phyloP scores from a whole-genome alignment of 2,329 filamentous ascomycete genomes.

The Aureobasidium subglaciale region DNA sequence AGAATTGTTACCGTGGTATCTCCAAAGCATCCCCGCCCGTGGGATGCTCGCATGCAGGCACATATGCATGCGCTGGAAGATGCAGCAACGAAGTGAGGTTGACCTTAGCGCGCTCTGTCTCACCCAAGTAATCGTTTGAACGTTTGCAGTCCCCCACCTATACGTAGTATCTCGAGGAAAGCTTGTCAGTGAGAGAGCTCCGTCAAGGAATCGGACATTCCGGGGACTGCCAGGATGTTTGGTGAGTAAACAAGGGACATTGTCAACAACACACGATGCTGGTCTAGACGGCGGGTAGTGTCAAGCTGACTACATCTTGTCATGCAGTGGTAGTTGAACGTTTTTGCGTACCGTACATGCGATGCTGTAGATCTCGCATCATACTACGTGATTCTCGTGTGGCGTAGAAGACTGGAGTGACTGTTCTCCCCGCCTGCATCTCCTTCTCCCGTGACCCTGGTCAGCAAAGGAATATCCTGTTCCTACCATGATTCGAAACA shows the following conservation, averaged over 20 bases:
- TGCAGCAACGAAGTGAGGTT: neutral
- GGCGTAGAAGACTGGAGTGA: neutral
- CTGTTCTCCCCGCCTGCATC: neutral
- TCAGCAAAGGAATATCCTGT: neutral
- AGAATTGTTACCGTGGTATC: slow-evolving; percentile 1
- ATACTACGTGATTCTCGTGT: slow-evolving; percentile 2
- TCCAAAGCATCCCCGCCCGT: slow-evolving; percentile 3
- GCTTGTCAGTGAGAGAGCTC: neutral
- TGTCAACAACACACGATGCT: neutral
- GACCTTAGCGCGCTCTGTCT: neutral
- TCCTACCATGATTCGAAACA: too few relatives aligned
- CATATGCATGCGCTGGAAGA: neutral
- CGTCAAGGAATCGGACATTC: neutral
- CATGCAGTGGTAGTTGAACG: neutral
- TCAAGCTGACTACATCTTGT: slow-evolving; percentile 5
- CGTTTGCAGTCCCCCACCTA: neutral
- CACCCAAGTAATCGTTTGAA: slow-evolving; percentile 3
- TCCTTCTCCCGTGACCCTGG: neutral
- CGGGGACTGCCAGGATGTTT: neutral
- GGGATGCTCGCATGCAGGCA: neutral
- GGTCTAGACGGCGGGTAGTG: neutral
- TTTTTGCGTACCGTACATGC: slow-evolving; percentile 1
- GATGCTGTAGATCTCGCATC: slow-evolving; percentile 6
- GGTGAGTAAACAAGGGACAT: neutral
- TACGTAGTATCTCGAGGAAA: neutral